Conservation (phyloP, 2,329 filamentous ascomycete genomes). For the Scorias spongiosa region DNA sequence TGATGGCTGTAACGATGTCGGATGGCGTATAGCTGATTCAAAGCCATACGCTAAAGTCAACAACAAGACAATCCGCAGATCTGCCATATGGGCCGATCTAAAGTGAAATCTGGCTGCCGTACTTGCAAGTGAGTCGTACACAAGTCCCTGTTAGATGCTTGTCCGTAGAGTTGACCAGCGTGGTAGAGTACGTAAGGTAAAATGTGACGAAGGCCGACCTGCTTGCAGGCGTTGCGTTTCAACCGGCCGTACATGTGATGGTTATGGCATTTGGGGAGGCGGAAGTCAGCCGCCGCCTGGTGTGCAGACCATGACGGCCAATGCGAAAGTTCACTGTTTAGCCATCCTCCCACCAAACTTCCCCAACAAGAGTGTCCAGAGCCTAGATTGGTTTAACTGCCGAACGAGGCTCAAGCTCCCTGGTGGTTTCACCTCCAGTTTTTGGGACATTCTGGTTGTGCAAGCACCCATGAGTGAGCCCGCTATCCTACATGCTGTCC, state of each 20-base stretch:
- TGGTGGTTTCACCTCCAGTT: conserved; percentile 17
- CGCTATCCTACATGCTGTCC: conserved; percentile 27
- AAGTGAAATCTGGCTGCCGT: conserved; percentile 10
- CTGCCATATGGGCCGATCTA: neutral
- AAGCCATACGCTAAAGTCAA: too few relatives aligned
- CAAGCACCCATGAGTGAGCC: conserved; percentile 25
- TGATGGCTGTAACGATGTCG: too few relatives aligned
- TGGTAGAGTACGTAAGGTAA: conserved; percentile 15
- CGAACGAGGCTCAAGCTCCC: conserved; percentile 24
- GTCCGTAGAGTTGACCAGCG: neutral
- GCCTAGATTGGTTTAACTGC: conserved; percentile 30
- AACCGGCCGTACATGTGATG: conserved; percentile 25
- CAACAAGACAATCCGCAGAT: too few relatives aligned
- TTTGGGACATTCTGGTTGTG: conserved; percentile 26
- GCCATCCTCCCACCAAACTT: neutral
- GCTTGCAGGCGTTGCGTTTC: conserved; percentile 22
- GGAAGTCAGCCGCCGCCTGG: conserved; percentile 12
- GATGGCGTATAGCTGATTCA: too few relatives aligned
- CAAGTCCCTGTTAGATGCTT: neutral
- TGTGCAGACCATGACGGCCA: too few relatives aligned
- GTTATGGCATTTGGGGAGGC: conserved; percentile 30
- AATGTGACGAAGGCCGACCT: conserved; percentile 24
- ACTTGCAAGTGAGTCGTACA: conserved; percentile 15
- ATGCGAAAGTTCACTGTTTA: conserved; percentile 4
- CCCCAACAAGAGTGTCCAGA: neutral